A percentile compares a stretch with the other conserved stretches of the same genome.
Evolutionary conservation across 2,329 filamentous ascomycete species (phyloP).

Genomic region (Cladophialophora psammophila): DNA sequence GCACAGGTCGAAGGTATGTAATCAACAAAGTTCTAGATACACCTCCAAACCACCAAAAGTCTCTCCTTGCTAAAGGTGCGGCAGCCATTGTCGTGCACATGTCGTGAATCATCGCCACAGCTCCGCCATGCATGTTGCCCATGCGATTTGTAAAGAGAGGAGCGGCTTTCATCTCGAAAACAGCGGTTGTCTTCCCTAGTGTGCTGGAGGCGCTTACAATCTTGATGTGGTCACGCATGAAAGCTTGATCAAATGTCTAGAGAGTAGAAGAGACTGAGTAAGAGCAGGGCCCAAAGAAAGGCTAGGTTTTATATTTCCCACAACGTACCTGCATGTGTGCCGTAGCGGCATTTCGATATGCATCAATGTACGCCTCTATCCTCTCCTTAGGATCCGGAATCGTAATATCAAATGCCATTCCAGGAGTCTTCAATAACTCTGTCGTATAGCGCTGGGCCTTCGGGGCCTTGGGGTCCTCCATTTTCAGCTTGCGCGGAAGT

Average conservation of each 20-base stretch:
- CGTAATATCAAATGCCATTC: conserved; percentile 31
- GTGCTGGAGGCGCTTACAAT: conserved; percentile 19
- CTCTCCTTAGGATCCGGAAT: conserved; percentile 42
- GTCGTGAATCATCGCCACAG: conserved; percentile 25
- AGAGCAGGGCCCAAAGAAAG: neutral
- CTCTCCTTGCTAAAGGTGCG: conserved; percentile 21
- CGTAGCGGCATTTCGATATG: conserved; percentile 6
- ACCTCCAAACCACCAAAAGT: conserved; percentile 26
- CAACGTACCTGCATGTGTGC: neutral
- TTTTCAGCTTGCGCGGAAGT: neutral
- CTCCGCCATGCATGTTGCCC: conserved; percentile 28
- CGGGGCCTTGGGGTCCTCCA: neutral
- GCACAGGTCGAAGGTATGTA: conserved; percentile 25
- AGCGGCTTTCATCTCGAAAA: conserved; percentile 26
- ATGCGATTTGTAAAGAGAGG: conserved; percentile 25
- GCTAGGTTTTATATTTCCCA: neutral
- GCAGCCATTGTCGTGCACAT: conserved; percentile 26
- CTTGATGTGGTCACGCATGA: conserved; percentile 25
- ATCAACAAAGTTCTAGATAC: conserved; percentile 25
- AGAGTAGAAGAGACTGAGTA: neutral
- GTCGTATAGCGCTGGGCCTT: conserved; percentile 31
- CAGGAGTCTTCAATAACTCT: conserved; percentile 34
- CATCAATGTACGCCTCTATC: conserved; percentile 24
- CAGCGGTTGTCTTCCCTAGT: conserved; percentile 14
- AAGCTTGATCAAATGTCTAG: conserved; percentile 18